Conservation (phyloP, 1,284 basidiomycete genomes). For the Macrocystidia cucumis region DNA sequence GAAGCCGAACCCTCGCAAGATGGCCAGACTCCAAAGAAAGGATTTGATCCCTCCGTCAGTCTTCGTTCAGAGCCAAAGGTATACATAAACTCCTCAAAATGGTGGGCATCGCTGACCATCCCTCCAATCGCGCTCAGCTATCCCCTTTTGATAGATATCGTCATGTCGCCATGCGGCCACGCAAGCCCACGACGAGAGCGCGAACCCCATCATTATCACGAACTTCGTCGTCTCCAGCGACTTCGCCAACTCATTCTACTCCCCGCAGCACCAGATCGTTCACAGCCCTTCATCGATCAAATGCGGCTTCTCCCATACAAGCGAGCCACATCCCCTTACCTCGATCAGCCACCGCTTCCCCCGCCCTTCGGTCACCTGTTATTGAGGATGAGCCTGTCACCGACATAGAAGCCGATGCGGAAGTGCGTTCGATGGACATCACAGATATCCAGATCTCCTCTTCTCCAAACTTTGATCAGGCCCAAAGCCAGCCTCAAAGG, state of each 20-base stretch:
- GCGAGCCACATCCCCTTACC: conserved; percentile 46
- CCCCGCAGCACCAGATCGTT: conserved; percentile 48
- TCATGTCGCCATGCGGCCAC: conserved; percentile 53
- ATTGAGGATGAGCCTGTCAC: conserved; percentile 15
- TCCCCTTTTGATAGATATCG: conserved; percentile 63
- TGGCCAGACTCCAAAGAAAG: conserved; percentile 40
- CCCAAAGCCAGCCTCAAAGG: conserved; percentile 11
- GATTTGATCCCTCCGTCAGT: conserved; percentile 55
- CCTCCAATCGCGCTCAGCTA: too few relatives aligned
- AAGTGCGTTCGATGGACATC: conserved; percentile 38
- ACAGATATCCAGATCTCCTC: conserved; percentile 39
- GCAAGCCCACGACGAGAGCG: conserved; percentile 41
- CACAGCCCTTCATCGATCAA: conserved; percentile 25
- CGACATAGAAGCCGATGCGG: conserved; percentile 16
- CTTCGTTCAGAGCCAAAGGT: conserved; percentile 61
- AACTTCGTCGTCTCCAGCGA: conserved; percentile 50
- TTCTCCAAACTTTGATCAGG: conserved; percentile 9
- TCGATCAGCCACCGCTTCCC: conserved; percentile 45
- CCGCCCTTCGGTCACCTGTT: conserved; percentile 23
- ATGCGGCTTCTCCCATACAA: conserved; percentile 37
- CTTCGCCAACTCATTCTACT: conserved; percentile 59
- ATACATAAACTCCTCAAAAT: too few relatives aligned
- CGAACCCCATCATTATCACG: conserved; percentile 70
- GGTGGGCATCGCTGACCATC: too few relatives aligned
- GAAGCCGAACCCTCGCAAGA: conserved; percentile 25